phyloP scores from a whole-genome alignment of 441 rosid genomes.

The Euphorbia celastroides region DNA sequence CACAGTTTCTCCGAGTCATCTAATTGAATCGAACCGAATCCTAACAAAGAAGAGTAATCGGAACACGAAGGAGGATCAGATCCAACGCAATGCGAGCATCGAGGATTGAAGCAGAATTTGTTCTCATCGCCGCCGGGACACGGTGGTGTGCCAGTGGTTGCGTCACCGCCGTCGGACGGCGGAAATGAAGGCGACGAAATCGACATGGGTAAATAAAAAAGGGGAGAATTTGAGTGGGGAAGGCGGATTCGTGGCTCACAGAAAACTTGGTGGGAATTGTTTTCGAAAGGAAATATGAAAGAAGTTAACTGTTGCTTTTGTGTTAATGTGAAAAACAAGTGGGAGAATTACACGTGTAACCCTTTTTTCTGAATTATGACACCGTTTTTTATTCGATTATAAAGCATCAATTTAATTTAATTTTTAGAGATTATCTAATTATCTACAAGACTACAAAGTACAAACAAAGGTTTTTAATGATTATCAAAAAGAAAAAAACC shows the following conservation, averaged over 20 bases:
- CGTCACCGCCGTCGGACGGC: constrained; percentile 15
- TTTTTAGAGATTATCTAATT: too few species aligned
- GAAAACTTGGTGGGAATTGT: constrained; percentile 26
- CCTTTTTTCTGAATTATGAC: neutral
- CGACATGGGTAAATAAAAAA: constrained; percentile 8
- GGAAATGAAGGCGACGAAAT: neutral
- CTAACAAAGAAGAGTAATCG: constrained; percentile 24
- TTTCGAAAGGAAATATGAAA: constrained; percentile 1
- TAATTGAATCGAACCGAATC: constrained; percentile 26
- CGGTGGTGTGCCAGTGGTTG: constrained; percentile 9
- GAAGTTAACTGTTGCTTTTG: neutral
- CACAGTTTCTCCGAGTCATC: constrained; percentile 52
- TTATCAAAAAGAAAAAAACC: too few species aligned
- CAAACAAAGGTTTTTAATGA: too few species aligned
- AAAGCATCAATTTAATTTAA: neutral
- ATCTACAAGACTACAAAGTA: too few species aligned
- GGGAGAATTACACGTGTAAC: constrained; percentile 21
- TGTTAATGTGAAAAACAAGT: constrained; percentile 10
- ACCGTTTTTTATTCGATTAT: neutral
- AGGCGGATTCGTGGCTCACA: constrained; percentile 7
- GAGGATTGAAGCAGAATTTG: constrained; percentile 15
- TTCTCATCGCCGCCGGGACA: constrained; percentile 16
- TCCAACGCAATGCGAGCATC: constrained; percentile 34
- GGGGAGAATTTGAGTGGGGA: constrained; percentile 14
- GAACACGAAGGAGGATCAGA: constrained; percentile 28